These are phyloP conservation scores for Penicillium soppii DNA, from an alignment of 495 filamentous ascomycete species.

Conservation along the genomic window DNA sequence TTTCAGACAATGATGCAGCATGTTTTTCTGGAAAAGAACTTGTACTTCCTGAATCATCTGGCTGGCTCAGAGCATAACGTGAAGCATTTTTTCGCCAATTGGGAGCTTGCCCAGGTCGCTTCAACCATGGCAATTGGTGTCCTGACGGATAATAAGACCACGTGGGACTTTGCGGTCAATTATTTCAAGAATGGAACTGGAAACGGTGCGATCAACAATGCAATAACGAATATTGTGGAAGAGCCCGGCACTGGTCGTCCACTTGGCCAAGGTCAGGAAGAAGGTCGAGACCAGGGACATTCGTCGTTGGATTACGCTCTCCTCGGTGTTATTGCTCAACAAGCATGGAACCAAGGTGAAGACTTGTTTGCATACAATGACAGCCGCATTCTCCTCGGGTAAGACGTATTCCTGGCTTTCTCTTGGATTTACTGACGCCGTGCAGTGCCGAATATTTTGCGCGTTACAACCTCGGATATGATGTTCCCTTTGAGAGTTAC, in stretches of 20 bases:
- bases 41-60: not conserved
- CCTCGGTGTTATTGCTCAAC: not conserved
- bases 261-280: conserved; percentile 33
- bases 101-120: conserved; percentile 41
- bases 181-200: conserved; percentile 35
- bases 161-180: conserved; percentile 23
- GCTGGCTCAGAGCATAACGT: not conserved
- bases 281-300: conserved; percentile 38
- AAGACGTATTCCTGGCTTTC: not conserved
- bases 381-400: not conserved
- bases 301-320: not conserved
- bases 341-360: not conserved
- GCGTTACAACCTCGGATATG: conserved; percentile 55
- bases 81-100: conserved; percentile 27
- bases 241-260: conserved; percentile 10
- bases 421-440: not conserved
- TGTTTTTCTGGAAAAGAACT: not conserved
- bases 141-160: conserved; percentile 34
- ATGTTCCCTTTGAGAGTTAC: not conserved
- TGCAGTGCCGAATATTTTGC: conserved; percentile 57
- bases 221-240: conserved; percentile 23
- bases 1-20: not conserved
- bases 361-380: not conserved
- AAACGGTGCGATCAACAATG: conserved; percentile 30
- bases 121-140: conserved; percentile 32